Evolutionary conservation across 805 yeast species (phyloP).

Genomic region (Ogataea paraovalis): DNA sequence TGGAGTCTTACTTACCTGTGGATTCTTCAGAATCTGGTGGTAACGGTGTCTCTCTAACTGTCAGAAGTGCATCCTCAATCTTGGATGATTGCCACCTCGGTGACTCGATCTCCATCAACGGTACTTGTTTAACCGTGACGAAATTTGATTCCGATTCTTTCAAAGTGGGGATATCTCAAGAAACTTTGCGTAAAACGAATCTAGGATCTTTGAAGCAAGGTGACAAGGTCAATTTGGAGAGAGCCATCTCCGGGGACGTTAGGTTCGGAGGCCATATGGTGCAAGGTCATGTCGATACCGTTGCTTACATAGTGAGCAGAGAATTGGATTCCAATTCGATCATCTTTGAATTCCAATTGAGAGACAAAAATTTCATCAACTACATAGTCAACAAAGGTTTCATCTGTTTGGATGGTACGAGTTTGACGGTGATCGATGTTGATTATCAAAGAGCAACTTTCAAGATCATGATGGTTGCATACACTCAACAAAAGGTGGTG

Average conservation of each 20-base stretch:
- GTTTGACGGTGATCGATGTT: slow-evolving; percentile 81
- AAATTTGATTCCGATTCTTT: slow-evolving; percentile 59
- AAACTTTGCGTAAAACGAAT: slow-evolving; percentile 79
- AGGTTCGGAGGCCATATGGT: slow-evolving; percentile 97
- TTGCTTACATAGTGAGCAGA: slow-evolving; percentile 57
- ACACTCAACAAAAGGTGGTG: slow-evolving; percentile 80
- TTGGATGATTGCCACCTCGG: slow-evolving; percentile 85
- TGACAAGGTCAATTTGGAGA: slow-evolving; percentile 74
- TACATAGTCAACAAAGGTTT: slow-evolving; percentile 95
- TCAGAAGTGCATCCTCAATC: slow-evolving; percentile 58
- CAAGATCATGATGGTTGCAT: slow-evolving; percentile 85
- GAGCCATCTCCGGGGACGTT: slow-evolving; percentile 79
- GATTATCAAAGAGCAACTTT: slow-evolving; percentile 56
- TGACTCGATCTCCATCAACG: slow-evolving; percentile 88
- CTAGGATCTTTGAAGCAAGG: slow-evolving; percentile 59
- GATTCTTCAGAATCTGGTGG: slow-evolving; percentile 60
- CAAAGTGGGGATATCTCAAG: slow-evolving; percentile 91
- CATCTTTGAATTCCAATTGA: slow-evolving; percentile 65
- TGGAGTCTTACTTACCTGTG: slow-evolving; percentile 40
- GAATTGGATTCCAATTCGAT: slow-evolving; percentile 71
- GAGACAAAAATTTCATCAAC: slow-evolving; percentile 56
- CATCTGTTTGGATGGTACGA: slow-evolving; percentile 88
- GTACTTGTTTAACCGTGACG: slow-evolving; percentile 89
- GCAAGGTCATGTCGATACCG: slow-evolving; percentile 95
- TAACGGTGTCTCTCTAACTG: slow-evolving; percentile 67